Evolutionary conservation across 805 yeast species (phyloP), one percentile per base, ranked within the genome.

Genomic region (Yamadazyma akitaensis): DNA sequence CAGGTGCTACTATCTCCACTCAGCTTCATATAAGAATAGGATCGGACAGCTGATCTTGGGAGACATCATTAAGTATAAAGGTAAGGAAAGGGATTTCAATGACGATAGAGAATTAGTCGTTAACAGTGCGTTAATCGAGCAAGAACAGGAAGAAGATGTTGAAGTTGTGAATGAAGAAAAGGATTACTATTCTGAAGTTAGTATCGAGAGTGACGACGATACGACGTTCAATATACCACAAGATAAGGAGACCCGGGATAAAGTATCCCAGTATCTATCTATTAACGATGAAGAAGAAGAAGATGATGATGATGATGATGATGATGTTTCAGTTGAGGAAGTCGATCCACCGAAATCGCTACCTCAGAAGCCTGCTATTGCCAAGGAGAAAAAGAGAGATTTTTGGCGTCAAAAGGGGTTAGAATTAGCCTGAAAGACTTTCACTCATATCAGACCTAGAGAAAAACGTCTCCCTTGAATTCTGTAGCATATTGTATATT

Each of bases 41-140:
- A 55, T 81, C 6, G 91, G 89, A 0, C 80, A 79, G 63, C 84
- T 88, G 54, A 82, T 89, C 6, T 66, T 89, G 45, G 96, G 96
- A 2, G 87, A 85, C 51, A 84, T 88, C 13, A 85, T 88, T 50
- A 82, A 80, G 56, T 84, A 81, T 59, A 79, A 76, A 49, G 96
- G 96, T 8, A 80, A 80, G 52, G 81, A 77, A 54, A 72, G 96
- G 61, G 89, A 85, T 59, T 87, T 87, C 60, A 80, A 78, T 42
- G 94, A 87, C 64, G 92, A 86, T 48, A 75, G 95, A 62, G 68
- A 65, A 35, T 65, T 76, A 49, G 87, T 85, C 2, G 61, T 68
- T 3, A 86, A 86, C 61, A 77, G 79, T 48, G 91, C 92, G 1
- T 63, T 58, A 47, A 62, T 70, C 7, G 14, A 33, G 16, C 43